Base-by-base conservation (phyloP, 2,329 filamentous ascomycete species). In the Beauveria pseudobassiana region DNA sequence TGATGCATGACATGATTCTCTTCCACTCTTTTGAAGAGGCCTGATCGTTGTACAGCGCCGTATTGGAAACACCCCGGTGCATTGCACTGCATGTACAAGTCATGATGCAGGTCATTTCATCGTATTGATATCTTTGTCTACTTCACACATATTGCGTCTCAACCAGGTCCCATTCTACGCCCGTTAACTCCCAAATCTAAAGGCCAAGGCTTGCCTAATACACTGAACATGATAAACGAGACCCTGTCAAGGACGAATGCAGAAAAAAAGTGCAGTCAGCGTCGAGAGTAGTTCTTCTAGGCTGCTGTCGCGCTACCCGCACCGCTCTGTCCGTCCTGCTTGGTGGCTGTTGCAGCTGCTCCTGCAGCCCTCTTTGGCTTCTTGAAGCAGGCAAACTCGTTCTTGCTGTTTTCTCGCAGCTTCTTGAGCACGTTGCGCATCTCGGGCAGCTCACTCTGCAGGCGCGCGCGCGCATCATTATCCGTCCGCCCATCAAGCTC, bases 401-500 rank as follows among this genome's bases (percentile, higher is more conserved):
- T 91, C 75, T 88, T 88, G 67, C 89, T 93, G 50, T 86, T 85
- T 70, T 96, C 91, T 62, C 91, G 81, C 66, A 96, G 77, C 67
- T 85, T 85, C 82, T 97, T 98, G 66, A 99, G 78, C 51, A 93
- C 87, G 55, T 83, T 87, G 64, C 93, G 85, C 90, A 99, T 92
- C 72, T 93, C 91, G 2, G 91, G 90, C 66, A 99, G 76, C 77
- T 98, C 93, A 60, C 84, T 87, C 77, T 98, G 93, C 67, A 99
- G 77, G 63, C 84, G 82, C 12, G 86, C 83, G 56, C 95, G 82
- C 3, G 93, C 92, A 63, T 91, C 88, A 68, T 95, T 93, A 71
- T 96, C 92, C 58, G 95, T 98, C 55, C 92, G 87, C 63, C 86
- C 83, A 72, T 99, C 95, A 18, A 99, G 79, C 71, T 95, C 91